A percentile compares a stretch with the other conserved stretches of the same genome.
Conservation (phyloP, 495 filamentous ascomycete species). For the Penicillium chermesinum region DNA sequence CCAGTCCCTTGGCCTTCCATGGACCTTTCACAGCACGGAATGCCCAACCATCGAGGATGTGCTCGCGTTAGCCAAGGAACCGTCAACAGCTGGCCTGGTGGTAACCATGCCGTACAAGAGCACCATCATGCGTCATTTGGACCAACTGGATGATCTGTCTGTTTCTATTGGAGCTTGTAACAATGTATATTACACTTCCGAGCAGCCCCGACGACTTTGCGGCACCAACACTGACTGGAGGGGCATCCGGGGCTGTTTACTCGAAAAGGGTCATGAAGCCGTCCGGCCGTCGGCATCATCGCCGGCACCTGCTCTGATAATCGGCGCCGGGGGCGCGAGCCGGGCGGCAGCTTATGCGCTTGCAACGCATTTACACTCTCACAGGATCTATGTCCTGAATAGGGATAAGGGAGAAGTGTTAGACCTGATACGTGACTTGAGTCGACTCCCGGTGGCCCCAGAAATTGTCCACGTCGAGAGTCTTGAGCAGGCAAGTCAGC, state of each 20-base stretch:
- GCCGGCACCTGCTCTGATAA: constrained; percentile 41
- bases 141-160: constrained; percentile 54
- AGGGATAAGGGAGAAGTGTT: constrained; percentile 54
- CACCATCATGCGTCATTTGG: constrained; percentile 54
- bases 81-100: constrained; percentile 49
- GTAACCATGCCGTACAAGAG: constrained; percentile 70
- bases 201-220: constrained; percentile 32
- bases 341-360: constrained; percentile 60
- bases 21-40: constrained; percentile 35
- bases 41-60: constrained; percentile 29
- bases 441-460: constrained; percentile 6
- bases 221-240: constrained; percentile 70
- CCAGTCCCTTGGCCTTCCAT: constrained; percentile 30
- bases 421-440: constrained; percentile 45
- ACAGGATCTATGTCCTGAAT: constrained; percentile 59
- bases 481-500: constrained; percentile 43
- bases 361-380: constrained; percentile 49
- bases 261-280: constrained; percentile 28
- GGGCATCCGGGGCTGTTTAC: constrained; percentile 55
- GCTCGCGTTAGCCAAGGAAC: constrained; percentile 26
- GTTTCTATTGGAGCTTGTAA: constrained; percentile 59
- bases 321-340: constrained; percentile 60
- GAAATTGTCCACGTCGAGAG: constrained; percentile 48
- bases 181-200: constrained; percentile 54
- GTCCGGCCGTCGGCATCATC: constrained; percentile 25